A percentile compares a stretch with the other conserved stretches of the same genome.
These are phyloP conservation scores for Phytophthora idaei DNA, from an alignment of 352 stramenopile species.

Conservation along the genomic window DNA sequence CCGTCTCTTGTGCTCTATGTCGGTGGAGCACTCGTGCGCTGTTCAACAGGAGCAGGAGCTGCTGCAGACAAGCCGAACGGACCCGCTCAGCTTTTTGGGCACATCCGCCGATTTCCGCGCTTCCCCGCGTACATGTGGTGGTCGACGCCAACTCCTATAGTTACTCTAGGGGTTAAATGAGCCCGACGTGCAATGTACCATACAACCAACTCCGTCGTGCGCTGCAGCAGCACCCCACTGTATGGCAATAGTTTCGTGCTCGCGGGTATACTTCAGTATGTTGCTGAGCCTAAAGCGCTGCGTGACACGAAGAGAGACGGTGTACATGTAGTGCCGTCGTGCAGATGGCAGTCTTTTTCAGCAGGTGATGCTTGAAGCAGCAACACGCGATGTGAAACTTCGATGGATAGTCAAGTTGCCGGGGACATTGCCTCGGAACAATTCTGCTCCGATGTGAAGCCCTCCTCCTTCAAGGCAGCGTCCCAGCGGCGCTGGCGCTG, in stretches of 20 bases:
- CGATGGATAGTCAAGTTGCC: slow-evolving; percentile 23
- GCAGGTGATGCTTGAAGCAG: slow-evolving; percentile 24
- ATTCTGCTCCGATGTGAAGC: slow-evolving; percentile 10
- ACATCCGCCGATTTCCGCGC: slow-evolving; percentile 11
- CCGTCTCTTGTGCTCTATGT: slow-evolving; percentile 23
- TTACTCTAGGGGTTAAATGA: slow-evolving; percentile 5
- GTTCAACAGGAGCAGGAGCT: slow-evolving; percentile 10
- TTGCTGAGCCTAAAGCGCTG: slow-evolving; percentile 10
- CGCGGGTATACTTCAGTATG: slow-evolving; percentile 10
- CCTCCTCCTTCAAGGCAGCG: neutral
- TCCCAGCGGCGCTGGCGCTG: neutral
- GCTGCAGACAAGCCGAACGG: slow-evolving; percentile 12
- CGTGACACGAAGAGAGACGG: slow-evolving; percentile 13
- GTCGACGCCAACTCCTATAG: neutral
- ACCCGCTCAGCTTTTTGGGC: slow-evolving; percentile 19
- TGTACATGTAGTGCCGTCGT: slow-evolving; percentile 13
- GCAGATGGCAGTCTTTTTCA: slow-evolving; percentile 29
- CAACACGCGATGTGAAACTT: slow-evolving; percentile 18
- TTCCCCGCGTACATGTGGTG: slow-evolving; percentile 22
- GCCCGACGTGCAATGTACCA: slow-evolving; percentile 17
- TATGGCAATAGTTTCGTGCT: neutral
- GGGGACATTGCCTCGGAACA: slow-evolving; percentile 14
- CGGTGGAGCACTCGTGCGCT: neutral
- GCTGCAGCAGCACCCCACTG: slow-evolving; percentile 1
- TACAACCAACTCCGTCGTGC: too few relatives aligned